These are phyloP conservation scores for Lactarius deliciosus DNA, from an alignment of 768 basidiomycete genomes.

Conservation along the genomic window DNA sequence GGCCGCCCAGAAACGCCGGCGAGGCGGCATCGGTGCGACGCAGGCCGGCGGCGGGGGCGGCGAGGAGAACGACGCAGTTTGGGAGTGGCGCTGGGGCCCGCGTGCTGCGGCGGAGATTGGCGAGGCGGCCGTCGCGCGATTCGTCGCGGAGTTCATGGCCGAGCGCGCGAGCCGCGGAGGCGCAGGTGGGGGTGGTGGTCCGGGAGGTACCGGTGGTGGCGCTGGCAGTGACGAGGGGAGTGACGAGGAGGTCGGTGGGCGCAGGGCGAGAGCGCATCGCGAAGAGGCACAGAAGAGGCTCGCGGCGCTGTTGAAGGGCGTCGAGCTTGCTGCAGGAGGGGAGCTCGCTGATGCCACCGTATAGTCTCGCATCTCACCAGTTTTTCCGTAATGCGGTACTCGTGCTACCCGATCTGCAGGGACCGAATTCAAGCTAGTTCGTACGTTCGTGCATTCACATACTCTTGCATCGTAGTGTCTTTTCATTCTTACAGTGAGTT, in stretches of 20 bases:
- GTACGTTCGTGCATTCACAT: no score
- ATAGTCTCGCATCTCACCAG: neutral
- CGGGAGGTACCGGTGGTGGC: neutral
- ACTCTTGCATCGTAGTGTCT: no score
- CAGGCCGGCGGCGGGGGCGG: slow-evolving; percentile 23
- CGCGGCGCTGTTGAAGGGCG: slow-evolving; percentile 51
- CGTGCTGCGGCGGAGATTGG: slow-evolving; percentile 81
- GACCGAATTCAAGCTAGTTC: no score
- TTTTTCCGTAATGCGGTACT: neutral
- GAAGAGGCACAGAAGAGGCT: slow-evolving; percentile 40
- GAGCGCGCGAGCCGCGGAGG: slow-evolving; percentile 31
- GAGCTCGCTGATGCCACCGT: slow-evolving; percentile 41
- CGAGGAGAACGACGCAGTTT: slow-evolving; percentile 43
- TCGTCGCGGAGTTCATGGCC: slow-evolving; percentile 81
- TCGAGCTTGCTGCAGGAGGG: slow-evolving; percentile 66
- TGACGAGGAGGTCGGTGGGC: slow-evolving; percentile 28
- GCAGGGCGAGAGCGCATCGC: slow-evolving; percentile 26
- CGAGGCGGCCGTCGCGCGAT: slow-evolving; percentile 69
- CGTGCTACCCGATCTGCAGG: no score
- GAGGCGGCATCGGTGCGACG: slow-evolving; percentile 44
- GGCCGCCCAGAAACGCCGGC: slow-evolving; percentile 48
- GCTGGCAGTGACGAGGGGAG: neutral
- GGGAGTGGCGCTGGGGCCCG: slow-evolving; percentile 87
- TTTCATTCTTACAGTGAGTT: no score
- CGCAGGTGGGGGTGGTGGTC: neutral